phyloP scores from a whole-genome alignment of 2,329 filamentous ascomycete genomes.

The Fusarium vanettenii region DNA sequence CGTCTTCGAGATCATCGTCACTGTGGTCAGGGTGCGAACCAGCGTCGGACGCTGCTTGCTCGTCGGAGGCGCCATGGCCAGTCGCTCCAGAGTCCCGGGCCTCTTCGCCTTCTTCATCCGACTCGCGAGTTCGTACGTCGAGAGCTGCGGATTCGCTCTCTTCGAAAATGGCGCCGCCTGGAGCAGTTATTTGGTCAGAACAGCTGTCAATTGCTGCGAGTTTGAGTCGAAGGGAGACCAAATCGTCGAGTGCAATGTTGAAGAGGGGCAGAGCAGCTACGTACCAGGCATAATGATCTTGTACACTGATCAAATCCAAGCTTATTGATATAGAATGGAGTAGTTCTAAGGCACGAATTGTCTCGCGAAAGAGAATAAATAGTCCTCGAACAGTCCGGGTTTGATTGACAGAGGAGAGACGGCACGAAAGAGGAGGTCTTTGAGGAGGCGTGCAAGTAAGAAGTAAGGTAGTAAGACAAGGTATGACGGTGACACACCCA shows the following conservation, averaged over 20 bases:
- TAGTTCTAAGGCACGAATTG: not conserved
- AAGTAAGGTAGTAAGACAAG: constrained; percentile 17
- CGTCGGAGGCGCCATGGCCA: constrained; percentile 38
- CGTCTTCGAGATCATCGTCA: constrained; percentile 56
- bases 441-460: constrained; percentile 26
- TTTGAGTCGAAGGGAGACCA: not conserved
- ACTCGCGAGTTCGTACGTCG: constrained; percentile 44
- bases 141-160: constrained; percentile 39
- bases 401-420: not conserved
- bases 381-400: not conserved
- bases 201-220: constrained; percentile 2
- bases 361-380: not conserved
- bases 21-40: constrained; percentile 38
- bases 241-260: constrained; percentile 1
- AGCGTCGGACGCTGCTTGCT: constrained; percentile 34
- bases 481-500: constrained; percentile 36
- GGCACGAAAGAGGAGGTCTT: constrained; percentile 8
- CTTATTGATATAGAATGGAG: not conserved
- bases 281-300: constrained; percentile 39
- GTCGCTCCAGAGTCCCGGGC: constrained; percentile 37
- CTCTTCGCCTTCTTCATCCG: constrained; percentile 48
- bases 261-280: constrained; percentile 31
- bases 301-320: not conserved
- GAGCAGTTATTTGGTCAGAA: constrained; percentile 20
- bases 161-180: constrained; percentile 30